phyloP scores from a whole-genome alignment of 140 eudicot genomes.

The Oenanthe javanica region DNA sequence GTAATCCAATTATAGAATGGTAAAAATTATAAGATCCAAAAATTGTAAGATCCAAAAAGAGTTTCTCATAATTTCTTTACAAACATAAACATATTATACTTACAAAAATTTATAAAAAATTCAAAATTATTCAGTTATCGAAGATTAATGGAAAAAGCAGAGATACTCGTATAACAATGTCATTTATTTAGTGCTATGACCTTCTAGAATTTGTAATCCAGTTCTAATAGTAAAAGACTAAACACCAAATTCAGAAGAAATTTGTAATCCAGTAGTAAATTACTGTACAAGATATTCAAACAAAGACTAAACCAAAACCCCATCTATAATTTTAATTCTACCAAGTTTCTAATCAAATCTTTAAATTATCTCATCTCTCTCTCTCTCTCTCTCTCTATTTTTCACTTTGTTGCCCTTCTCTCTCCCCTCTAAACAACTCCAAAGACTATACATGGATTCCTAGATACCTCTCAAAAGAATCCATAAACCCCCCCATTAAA shows the following conservation, averaged over 20 bases:
- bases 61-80: too few relatives aligned
- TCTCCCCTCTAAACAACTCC: not conserved
- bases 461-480: constrained; percentile 16
- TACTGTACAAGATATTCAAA: constrained; percentile 1
- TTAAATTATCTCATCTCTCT: not conserved
- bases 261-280: not conserved
- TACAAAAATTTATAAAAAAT: too few relatives aligned
- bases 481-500: constrained; percentile 32
- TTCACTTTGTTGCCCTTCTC: not conserved
- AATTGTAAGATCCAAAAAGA: too few relatives aligned
- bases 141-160: too few relatives aligned
- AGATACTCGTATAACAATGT: too few relatives aligned
- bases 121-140: too few relatives aligned
- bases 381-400: not conserved
- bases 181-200: too few relatives aligned
- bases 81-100: too few relatives aligned
- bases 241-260: not conserved
- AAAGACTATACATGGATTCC: constrained; percentile 22
- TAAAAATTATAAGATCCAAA: too few relatives aligned
- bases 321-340: not conserved
- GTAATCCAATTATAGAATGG: too few relatives aligned
- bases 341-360: not conserved
- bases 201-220: too few relatives aligned
- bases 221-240: too few relatives aligned
- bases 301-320: not conserved